These are phyloP conservation scores for Kazachstania sp. DNA, from an alignment of 1,139 yeast genomes.

Conservation along the genomic window DNA sequence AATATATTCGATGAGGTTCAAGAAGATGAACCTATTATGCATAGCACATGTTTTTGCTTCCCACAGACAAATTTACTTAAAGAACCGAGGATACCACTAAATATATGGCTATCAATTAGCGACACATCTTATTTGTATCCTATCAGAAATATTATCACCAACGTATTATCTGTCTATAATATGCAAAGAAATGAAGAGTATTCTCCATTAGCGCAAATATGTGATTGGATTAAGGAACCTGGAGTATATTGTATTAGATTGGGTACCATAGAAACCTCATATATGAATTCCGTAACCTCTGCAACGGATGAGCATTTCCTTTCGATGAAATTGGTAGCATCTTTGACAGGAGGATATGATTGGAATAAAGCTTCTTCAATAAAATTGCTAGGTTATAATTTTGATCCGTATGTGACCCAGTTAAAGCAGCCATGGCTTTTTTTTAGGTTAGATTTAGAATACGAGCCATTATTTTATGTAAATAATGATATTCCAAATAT, in stretches of 20 bases:
- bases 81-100: neutral
- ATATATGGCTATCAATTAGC: slow-evolving; percentile 3
- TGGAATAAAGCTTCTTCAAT: slow-evolving; percentile 6
- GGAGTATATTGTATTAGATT: slow-evolving; percentile 17
- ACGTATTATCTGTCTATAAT: slow-evolving; percentile 1
- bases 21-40: slow-evolving; percentile 1
- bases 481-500: neutral
- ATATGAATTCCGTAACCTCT: neutral
- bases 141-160: slow-evolving; percentile 4
- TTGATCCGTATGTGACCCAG: slow-evolving; percentile 7
- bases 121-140: neutral
- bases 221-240: slow-evolving; percentile 14
- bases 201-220: slow-evolving; percentile 7
- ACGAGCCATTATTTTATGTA: slow-evolving; percentile 1
- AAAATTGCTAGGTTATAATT: slow-evolving; percentile 16
- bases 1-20: neutral
- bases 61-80: neutral
- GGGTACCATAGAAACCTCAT: slow-evolving; percentile 10
- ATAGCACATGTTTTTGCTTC: neutral
- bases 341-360: slow-evolving; percentile 4
- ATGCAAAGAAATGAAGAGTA: slow-evolving; percentile 2
- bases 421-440: slow-evolving; percentile 13
- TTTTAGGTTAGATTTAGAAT: slow-evolving; percentile 10
- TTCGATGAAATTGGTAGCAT: slow-evolving; percentile 5
- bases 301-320: neutral